phyloP scores from a whole-genome alignment of 2,329 filamentous ascomycete species.

The Monosporascus sp. region DNA sequence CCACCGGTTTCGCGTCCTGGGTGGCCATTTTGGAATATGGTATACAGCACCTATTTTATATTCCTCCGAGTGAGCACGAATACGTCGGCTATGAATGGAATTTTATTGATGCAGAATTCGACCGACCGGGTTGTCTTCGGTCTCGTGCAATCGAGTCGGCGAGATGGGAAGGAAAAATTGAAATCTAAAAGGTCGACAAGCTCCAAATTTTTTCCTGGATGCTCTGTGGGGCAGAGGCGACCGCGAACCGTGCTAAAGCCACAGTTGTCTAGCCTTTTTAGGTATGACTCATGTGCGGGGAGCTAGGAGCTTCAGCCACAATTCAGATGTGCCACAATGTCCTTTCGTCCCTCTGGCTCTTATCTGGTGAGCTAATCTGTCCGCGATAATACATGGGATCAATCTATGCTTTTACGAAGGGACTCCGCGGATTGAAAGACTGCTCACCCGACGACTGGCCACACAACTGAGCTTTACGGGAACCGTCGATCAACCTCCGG shows the following conservation, averaged over 20 bases:
- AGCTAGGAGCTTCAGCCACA: neutral
- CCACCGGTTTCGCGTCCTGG: slow-evolving; percentile 18
- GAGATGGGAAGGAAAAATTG: neutral
- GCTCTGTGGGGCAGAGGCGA: neutral
- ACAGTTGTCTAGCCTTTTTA: neutral
- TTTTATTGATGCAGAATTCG: neutral
- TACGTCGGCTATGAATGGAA: neutral
- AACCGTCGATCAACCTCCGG: too few relatives aligned
- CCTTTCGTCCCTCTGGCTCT: too few relatives aligned
- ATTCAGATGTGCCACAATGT: neutral
- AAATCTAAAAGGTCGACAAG: neutral
- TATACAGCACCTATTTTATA: neutral
- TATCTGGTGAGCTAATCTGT: too few relatives aligned
- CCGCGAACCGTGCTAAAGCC: neutral
- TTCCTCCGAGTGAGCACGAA: neutral
- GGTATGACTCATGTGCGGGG: neutral
- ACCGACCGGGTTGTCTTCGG: neutral
- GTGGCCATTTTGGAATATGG: slow-evolving; percentile 7
- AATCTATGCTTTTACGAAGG: too few relatives aligned
- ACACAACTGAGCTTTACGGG: too few relatives aligned
- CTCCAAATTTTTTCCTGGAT: neutral
- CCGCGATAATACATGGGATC: too few relatives aligned
- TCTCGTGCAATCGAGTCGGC: neutral
- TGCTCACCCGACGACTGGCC: too few relatives aligned
- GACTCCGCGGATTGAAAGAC: too few relatives aligned